A percentile compares a stretch with the other conserved stretches of the same genome.
Conservation (phyloP, 2,329 filamentous ascomycete genomes). For the Paramyrothecium sp. region DNA sequence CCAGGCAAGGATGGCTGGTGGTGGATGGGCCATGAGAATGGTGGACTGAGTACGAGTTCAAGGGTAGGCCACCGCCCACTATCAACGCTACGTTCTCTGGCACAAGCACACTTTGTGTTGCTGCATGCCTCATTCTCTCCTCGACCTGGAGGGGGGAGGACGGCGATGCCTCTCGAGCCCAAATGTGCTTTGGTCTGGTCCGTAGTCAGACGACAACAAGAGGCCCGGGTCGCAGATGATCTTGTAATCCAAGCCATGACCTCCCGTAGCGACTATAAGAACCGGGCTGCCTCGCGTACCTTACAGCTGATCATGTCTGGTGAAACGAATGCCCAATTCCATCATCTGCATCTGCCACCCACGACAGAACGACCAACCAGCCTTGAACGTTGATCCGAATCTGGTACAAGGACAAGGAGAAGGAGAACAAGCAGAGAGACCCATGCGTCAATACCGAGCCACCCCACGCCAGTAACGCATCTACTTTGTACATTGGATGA, state of each 20-base stretch:
- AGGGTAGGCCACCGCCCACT: neutral
- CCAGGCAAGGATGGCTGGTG: neutral
- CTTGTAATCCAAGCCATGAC: conserved; percentile 22
- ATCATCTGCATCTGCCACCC: no score
- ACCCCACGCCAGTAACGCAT: no score
- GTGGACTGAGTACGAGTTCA: neutral
- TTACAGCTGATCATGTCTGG: conserved; percentile 6
- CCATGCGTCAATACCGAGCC: no score
- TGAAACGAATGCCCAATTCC: conserved; percentile 5
- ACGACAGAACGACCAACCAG: no score
- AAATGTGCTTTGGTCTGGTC: neutral
- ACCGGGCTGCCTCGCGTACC: conserved; percentile 11
- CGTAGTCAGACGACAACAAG: neutral
- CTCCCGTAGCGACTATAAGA: conserved; percentile 24
- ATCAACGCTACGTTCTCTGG: neutral
- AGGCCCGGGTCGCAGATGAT: neutral
- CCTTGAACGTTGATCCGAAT: no score
- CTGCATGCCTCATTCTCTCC: no score
- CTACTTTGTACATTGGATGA: no score
- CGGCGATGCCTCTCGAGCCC: no score
- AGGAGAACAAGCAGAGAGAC: no score
- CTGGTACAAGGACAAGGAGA: no score
- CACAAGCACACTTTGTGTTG: no score
- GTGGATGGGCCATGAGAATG: neutral
- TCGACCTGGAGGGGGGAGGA: no score